Evolutionary conservation across 2,329 filamentous ascomycete genomes (phyloP).

Genomic region (Didymella glomerata): DNA sequence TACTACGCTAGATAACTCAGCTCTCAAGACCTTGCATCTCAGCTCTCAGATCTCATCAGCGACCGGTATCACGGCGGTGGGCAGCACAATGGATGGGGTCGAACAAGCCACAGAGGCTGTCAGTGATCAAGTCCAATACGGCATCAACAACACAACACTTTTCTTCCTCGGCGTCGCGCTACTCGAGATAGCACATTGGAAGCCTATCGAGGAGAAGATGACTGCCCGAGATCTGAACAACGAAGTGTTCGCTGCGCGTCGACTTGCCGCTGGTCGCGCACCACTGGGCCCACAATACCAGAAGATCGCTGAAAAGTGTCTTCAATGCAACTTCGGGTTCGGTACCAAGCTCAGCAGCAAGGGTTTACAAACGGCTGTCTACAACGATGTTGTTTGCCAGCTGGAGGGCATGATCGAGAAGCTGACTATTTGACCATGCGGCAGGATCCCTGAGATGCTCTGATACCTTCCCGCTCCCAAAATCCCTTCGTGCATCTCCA

Average conservation of each 20-base stretch:
- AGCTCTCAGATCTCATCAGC: conserved; percentile 25
- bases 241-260: conserved; percentile 33
- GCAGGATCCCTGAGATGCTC: too few relatives aligned
- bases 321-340: conserved; percentile 33
- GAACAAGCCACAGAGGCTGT: conserved; percentile 8
- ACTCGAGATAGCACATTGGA: conserved; percentile 39
- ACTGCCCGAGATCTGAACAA: conserved; percentile 26
- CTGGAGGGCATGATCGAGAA: conserved; percentile 23
- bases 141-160: conserved; percentile 37
- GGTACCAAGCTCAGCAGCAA: conserved; percentile 32
- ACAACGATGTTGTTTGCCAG: conserved; percentile 35
- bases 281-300: conserved; percentile 30
- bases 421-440: not conserved
- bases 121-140: conserved; percentile 28
- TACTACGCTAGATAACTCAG: conserved; percentile 13
- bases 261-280: conserved; percentile 26
- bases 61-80: not conserved
- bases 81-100: conserved; percentile 27
- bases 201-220: conserved; percentile 30
- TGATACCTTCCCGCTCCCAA: too few relatives aligned
- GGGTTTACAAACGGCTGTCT: conserved; percentile 36
- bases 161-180: conserved; percentile 39
- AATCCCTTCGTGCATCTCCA: too few relatives aligned
- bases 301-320: conserved; percentile 29
- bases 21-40: conserved; percentile 33